Evolutionary conservation across 345 rosid species (phyloP).

Genomic region (Syzygium aqueum): DNA sequence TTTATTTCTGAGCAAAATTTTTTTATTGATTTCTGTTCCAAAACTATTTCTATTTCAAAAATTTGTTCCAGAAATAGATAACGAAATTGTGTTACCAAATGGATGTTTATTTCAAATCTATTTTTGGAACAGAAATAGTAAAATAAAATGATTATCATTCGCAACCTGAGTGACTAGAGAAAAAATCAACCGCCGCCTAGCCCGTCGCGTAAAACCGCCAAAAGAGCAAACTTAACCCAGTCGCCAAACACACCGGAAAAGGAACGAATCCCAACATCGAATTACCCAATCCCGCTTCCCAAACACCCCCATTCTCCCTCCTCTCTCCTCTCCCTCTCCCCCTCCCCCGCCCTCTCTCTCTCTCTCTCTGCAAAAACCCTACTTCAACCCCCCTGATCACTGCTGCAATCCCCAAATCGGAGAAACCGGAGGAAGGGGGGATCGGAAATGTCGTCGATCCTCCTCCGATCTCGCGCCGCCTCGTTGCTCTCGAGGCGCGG

Average conservation of each 20-base stretch:
- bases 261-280: background rate
- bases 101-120: no score
- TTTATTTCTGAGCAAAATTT: no score
- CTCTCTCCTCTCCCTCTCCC: background rate
- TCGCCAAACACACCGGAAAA: background rate
- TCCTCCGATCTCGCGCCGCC: conserved; percentile 44
- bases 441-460: conserved; percentile 36
- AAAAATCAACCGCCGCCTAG: background rate
- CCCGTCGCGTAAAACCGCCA: background rate
- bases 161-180: no score
- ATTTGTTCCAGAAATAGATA: fast-evolving
- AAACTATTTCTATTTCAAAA: no score
- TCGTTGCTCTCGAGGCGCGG: conserved; percentile 10
- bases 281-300: conserved; percentile 9
- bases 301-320: conserved; percentile 8
- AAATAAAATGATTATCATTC: no score
- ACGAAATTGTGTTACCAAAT: no score
- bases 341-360: background rate
- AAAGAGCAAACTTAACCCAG: background rate
- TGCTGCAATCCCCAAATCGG: background rate
- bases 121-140: no score
- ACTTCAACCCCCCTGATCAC: conserved; percentile 6
- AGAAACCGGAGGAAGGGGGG: background rate
- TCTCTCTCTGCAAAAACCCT: conserved; percentile 12
- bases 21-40: no score